Base-by-base conservation (phyloP, 495 filamentous ascomycete species). In the Penicillium egyptiacum region DNA sequence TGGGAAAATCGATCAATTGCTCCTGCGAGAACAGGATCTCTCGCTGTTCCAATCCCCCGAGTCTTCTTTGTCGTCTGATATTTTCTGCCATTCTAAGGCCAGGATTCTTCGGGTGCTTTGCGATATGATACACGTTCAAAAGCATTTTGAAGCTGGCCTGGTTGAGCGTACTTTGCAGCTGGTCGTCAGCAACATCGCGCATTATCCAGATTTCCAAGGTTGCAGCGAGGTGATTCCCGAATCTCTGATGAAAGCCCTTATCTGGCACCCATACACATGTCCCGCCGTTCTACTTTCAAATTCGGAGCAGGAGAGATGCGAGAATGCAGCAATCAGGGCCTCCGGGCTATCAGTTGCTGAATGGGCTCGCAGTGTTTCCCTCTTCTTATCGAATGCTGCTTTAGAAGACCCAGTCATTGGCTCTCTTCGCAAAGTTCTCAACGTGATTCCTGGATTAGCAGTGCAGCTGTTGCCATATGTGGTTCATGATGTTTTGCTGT, bases 91-190 rank as follows among this genome's bases (percentile, higher is more conserved):
- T 17, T 89, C 73, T 3, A 81, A 79, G 55, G 68, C 69, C 23
- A 75, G 70, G 3, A 81, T 91, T 33, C 70, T 96, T 23, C 75
- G 79, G 47, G 72, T 85, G 5, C 75, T 96, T n/a, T 82, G 83
- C 62, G 77, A 83, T 49, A 79, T 92, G 46, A 82, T 91, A 10
- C 79, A 85, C 14, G 84, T 77, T 40, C 80, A 86, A 56, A 79
- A 88, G 56, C 81, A 79, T 35, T 62, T 67, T 14, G 84, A 87
- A 41, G 84, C 88, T 12, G 88, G 92, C 4, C 72, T 91, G 33
- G 85, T 91, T 39, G 94, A 98, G 71, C 79, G 81, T 42, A 88
- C 89, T 0, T 70, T 98, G 49, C 83, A 90, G 31, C 77, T 80
- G 2, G 84, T 96, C 49, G 70, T 91, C 33, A 85, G 81, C 10